Evolutionary conservation across 441 rosid species (phyloP), one percentile per base, ranked within the genome.

Genomic region (Gossypium gossypioides): DNA sequence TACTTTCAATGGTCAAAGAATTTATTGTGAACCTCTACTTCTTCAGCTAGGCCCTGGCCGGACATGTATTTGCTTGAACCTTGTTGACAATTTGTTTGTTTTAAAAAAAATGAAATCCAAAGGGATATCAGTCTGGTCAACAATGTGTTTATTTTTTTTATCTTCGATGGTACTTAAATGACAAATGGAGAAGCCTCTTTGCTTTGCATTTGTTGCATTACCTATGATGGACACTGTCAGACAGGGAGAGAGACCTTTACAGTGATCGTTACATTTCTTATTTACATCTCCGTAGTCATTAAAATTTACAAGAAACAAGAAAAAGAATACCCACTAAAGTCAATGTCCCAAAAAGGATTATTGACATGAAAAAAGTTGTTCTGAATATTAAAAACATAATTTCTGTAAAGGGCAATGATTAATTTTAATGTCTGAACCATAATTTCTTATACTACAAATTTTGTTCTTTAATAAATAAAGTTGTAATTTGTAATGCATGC

Each of bases 141-240:
- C 15, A 9, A 69, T 4, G 13, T 52, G 18, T 15, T 15, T 15
- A 2, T 12, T 51, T 19, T 19, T 6, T 58, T 24, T 24, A 15
- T 4, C 10, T 25, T 19, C 48, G 29, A 27, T 3, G 25, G 27
- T 42, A 8, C 12, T 55, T 22, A 2, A 24, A 73, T 73, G 77
- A 73, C 80, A 73, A 54, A 73, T 73, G 80, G 80, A 73, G 72
- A 69, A 56, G 37, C 58, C 50, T 27, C 18, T 16, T 51, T 6
- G 6, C 16, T 29, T 12, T 25, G 71, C 42, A 48, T 46, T n/a
- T 7, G 19, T 66, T n/a, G 15, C 13, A 7, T 46, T 46, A 40
- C 15, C 25, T 9, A 56, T 16, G 46, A 4, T 12, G 62, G 29
- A 63, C 16, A 19, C 3, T 40, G 25, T 15, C 50, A 62, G 25